These are phyloP conservation scores for Cryptococcus hybrid DNA, from an alignment of 1,284 basidiomycete genomes.

Conservation along the genomic window DNA sequence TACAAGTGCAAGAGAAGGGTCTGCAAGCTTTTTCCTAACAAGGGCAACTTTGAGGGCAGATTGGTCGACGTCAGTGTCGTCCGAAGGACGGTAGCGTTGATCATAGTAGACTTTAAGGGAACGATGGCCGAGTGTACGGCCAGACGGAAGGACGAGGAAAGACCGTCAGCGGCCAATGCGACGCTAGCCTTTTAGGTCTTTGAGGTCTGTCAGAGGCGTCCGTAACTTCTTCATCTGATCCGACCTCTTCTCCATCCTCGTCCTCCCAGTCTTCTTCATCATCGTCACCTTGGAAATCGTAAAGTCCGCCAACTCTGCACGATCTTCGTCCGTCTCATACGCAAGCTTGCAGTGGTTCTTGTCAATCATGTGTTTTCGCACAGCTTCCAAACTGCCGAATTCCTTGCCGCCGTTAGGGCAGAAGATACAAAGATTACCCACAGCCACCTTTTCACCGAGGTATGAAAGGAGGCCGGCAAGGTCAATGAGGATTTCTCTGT, in stretches of 20 bases:
- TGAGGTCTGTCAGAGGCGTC: neutral
- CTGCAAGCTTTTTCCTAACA: slow-evolving; percentile 68
- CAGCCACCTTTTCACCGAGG: slow-evolving; percentile 89
- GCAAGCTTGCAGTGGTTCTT: slow-evolving; percentile 96
- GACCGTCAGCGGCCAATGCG: slow-evolving; percentile 49
- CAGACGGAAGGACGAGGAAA: slow-evolving; percentile 96
- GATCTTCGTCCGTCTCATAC: slow-evolving; percentile 77
- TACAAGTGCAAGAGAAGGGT: slow-evolving; percentile 77
- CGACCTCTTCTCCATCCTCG: slow-evolving; percentile 29
- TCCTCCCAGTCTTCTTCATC: slow-evolving; percentile 49
- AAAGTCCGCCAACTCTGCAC: slow-evolving; percentile 90
- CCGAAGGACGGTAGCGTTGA: slow-evolving; percentile 62
- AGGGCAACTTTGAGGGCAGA: slow-evolving; percentile 55
- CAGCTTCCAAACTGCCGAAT: slow-evolving; percentile 76
- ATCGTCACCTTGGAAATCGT: slow-evolving; percentile 70
- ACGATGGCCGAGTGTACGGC: slow-evolving; percentile 87
- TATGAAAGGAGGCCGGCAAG: slow-evolving; percentile 76
- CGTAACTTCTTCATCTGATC: neutral
- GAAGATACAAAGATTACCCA: slow-evolving; percentile 90
- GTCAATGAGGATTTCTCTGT: slow-evolving; percentile 86
- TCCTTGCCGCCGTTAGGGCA: slow-evolving; percentile 76
- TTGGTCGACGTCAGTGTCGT: slow-evolving; percentile 29
- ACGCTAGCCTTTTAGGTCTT: slow-evolving; percentile 11
- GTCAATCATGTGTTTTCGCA: slow-evolving; percentile 89
- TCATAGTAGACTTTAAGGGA: slow-evolving; percentile 83